phyloP scores from a whole-genome alignment of 331 rosid species.

The Quercus tomentella region DNA sequence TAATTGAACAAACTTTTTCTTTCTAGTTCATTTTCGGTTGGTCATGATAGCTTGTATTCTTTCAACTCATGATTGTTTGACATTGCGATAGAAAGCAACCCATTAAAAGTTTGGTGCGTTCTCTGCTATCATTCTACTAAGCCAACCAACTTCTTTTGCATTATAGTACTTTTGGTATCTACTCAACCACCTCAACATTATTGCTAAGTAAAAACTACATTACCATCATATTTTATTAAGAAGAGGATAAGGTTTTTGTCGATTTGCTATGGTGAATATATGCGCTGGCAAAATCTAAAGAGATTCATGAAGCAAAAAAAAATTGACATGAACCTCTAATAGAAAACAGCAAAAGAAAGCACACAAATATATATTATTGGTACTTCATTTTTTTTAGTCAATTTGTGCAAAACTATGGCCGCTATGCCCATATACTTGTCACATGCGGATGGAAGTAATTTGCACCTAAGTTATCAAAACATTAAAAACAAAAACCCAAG shows the following conservation, averaged over 20 bases:
- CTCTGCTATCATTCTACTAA: too few species aligned
- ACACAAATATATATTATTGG: conserved; percentile 1
- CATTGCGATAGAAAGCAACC: too few species aligned
- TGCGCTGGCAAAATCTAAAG: conserved; percentile 34
- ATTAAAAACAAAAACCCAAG: background rate
- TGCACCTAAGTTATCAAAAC: conserved; percentile 10
- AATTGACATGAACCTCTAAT: conserved; percentile 32
- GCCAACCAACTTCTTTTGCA: too few species aligned
- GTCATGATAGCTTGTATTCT: too few species aligned
- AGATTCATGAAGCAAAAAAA: conserved; percentile 29
- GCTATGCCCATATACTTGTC: conserved; percentile 42
- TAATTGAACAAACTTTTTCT: too few species aligned
- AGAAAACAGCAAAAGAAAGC: conserved; percentile 37
- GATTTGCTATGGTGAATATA: background rate
- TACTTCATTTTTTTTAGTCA: conserved; percentile 21
- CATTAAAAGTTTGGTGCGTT: too few species aligned
- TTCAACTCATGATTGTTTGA: too few species aligned
- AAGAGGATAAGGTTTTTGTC: too few species aligned
- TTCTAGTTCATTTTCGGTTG: too few species aligned
- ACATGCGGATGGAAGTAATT: conserved; percentile 91
- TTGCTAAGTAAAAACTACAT: background rate
- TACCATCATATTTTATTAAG: too few species aligned
- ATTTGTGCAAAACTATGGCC: conserved; percentile 90
- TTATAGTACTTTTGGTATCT: too few species aligned
- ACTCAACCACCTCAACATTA: background rate